Base-by-base conservation (phyloP, 208 protist genomes). In the Leishmania arabica region DNA sequence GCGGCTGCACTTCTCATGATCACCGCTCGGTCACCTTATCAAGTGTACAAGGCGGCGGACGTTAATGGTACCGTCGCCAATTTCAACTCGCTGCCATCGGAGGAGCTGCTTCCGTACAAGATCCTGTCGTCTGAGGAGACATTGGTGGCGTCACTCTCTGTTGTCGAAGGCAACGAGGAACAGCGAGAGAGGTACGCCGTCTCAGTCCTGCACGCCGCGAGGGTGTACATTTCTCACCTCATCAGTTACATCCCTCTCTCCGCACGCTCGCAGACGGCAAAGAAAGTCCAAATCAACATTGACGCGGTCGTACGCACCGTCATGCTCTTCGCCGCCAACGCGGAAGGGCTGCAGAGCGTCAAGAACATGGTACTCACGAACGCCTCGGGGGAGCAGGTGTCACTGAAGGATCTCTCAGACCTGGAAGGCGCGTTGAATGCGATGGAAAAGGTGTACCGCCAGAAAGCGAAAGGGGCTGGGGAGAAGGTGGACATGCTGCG, bases 91-190 rank as follows among this genome's bases (percentile, higher is more conserved):
- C 86, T 98, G 27, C 64, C 88, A 15, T 84, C 78, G 40, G 93
- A 94, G 70, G 85, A 87, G n/a, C 34, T 83, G 2, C 86, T 96
- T 24, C 92, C 91, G 11, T 98, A 92, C 86, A 95, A 93, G 56
- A 90, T 98, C 17, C 66, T 77, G 3, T 79, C 95, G 7, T 78
- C 91, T 0, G 93, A 96, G 78, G 87, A 95, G 71, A 80, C 88
- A 6, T 86, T 97, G 42, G 24, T 91, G 17, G 86, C 86, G 49
- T 89, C 92, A 9, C 87, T 95, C 5, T 77, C 81, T 31, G 68
- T 90, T 53, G 89, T 95, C 1, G 91, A 95, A 68, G n/a, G 27
- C 0, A 75, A 87, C 72, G 78, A 75, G 40, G 70, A 85, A 15
- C 78, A 87, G 3, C 64, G 70, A 47, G 75, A 75, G 31, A 87